Conservation (phyloP, 2,329 filamentous ascomycete species). For the Xylaria sp. region DNA sequence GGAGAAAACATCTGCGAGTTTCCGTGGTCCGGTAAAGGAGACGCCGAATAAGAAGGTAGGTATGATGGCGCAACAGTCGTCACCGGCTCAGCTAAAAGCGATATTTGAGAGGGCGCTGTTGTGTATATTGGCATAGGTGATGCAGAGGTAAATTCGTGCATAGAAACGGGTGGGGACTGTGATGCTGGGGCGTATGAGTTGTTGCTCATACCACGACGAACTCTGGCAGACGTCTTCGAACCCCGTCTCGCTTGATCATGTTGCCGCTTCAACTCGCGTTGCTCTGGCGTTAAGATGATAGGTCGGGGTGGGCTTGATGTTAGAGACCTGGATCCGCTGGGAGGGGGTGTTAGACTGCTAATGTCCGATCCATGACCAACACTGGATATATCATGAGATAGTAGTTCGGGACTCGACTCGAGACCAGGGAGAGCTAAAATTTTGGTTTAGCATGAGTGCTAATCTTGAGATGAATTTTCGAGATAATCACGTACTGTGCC, state of each 20-base stretch:
- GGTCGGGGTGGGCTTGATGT: conserved; percentile 64
- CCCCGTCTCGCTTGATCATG: conserved; percentile 64
- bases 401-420: conserved; percentile 46
- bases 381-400: conserved; percentile 54
- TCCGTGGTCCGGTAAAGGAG: conserved; percentile 52
- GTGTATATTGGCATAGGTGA: conserved; percentile 58
- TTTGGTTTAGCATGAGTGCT: conserved; percentile 11
- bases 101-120: conserved; percentile 55
- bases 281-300: conserved; percentile 60
- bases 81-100: conserved; percentile 57
- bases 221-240: conserved; percentile 58
- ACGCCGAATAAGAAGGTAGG: conserved; percentile 54
- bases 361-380: conserved; percentile 55
- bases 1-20: conserved; percentile 39
- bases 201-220: conserved; percentile 58
- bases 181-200: conserved; percentile 43
- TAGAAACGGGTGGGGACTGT: conserved; percentile 50
- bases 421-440: conserved; percentile 35
- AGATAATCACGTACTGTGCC: conserved; percentile 46
- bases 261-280: conserved; percentile 67
- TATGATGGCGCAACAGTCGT: conserved; percentile 53
- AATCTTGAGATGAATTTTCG: neutral
- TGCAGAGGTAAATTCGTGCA: conserved; percentile 49
- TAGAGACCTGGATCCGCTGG: conserved; percentile 56
- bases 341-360: conserved; percentile 56